phyloP scores from a whole-genome alignment of 2,329 filamentous ascomycete species.

The Penicillium sp. region DNA sequence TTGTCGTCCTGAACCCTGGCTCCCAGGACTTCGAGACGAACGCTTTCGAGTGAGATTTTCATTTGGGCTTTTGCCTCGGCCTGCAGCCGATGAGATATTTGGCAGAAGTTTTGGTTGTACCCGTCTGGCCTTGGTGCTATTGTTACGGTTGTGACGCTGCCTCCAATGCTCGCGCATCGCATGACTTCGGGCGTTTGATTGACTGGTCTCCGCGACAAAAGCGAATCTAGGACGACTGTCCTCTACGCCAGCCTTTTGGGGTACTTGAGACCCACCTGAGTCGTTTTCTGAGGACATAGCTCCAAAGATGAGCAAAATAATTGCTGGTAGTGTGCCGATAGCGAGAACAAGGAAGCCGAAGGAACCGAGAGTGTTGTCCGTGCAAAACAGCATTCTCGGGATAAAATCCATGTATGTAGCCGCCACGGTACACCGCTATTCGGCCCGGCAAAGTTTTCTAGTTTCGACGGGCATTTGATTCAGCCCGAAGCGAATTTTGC shows the following conservation, averaged over 20 bases:
- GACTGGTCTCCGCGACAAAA: constrained; percentile 25
- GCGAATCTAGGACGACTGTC: constrained; percentile 18
- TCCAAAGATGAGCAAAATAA: not conserved
- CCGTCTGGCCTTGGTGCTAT: constrained; percentile 6
- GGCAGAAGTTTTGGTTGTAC: not conserved
- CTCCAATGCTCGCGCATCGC: constrained; percentile 44
- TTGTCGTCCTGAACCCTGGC: not conserved
- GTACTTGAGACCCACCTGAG: constrained; percentile 1
- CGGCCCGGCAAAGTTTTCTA: not conserved
- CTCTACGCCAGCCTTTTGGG: not conserved
- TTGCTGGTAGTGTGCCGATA: not conserved
- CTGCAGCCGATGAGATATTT: not conserved
- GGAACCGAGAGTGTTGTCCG: not conserved
- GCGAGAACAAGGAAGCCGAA: not conserved
- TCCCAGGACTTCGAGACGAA: not conserved
- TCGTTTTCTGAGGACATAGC: not conserved
- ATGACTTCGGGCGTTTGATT: constrained; percentile 36
- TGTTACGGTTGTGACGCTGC: constrained; percentile 25
- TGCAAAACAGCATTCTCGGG: not conserved
- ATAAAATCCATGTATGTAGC: not conserved
- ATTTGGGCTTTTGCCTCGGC: not conserved
- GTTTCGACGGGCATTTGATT: not conserved
- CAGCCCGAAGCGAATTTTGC: not conserved
- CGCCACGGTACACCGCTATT: not conserved
- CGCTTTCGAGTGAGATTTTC: not conserved